Percentiles rank a stretch among this genome's conserved stretches.
These are phyloP conservation scores for Teratosphaeria viscida DNA, from an alignment of 2,329 filamentous ascomycete species.

Conservation along the genomic window DNA sequence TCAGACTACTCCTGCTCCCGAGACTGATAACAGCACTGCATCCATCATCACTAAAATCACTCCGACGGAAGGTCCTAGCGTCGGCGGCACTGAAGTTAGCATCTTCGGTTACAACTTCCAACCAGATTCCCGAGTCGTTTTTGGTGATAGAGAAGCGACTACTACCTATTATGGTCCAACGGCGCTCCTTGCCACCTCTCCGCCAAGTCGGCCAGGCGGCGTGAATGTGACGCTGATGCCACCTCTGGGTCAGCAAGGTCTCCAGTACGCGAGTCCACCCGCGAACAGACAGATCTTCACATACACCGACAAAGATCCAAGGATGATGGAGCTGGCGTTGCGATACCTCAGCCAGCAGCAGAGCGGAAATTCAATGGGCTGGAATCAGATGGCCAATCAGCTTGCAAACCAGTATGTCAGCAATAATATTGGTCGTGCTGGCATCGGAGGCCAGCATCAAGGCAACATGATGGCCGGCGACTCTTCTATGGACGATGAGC, in stretches of 20 bases:
- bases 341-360: slow-evolving; percentile 26
- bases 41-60: slow-evolving; percentile 73
- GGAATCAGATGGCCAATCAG: slow-evolving; percentile 19
- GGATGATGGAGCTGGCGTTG: slow-evolving; percentile 47
- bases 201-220: slow-evolving; percentile 57
- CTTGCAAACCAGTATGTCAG: slow-evolving; percentile 12
- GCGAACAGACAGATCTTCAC: slow-evolving; percentile 41
- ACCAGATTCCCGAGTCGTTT: slow-evolving; percentile 72
- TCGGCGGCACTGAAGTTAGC: slow-evolving; percentile 78
- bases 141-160: slow-evolving; percentile 59
- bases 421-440: slow-evolving; percentile 9
- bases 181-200: slow-evolving; percentile 68
- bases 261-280: not conserved
- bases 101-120: slow-evolving; percentile 72
- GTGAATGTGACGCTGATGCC: slow-evolving; percentile 57
- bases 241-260: slow-evolving; percentile 27
- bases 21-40: not conserved
- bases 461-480: slow-evolving; percentile 9
- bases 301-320: slow-evolving; percentile 28
- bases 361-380: slow-evolving; percentile 21
- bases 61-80: slow-evolving; percentile 69
- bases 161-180: slow-evolving; percentile 74
- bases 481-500: slow-evolving; percentile 6
- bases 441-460: slow-evolving; percentile 2
- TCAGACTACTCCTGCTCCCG: not conserved